Conservation (phyloP, 768 basidiomycete genomes). For the Mycena polygramma region DNA sequence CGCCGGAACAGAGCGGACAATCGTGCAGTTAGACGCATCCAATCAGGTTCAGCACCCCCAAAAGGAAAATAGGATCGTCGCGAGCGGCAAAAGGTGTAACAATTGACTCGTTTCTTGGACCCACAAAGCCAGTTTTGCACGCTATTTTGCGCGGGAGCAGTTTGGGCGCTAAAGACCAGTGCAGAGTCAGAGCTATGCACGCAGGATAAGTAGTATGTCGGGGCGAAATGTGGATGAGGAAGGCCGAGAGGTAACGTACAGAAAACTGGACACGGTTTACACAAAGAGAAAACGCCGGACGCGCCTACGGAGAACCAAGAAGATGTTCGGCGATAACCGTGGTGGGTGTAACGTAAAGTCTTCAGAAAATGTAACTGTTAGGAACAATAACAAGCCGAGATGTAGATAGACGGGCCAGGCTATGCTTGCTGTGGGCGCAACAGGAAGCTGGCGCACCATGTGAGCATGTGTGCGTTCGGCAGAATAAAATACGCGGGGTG, state of each 20-base stretch:
- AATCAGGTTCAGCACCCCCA: slow-evolving; percentile 6
- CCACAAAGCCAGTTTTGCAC: slow-evolving; percentile 20
- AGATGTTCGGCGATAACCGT: slow-evolving; percentile 11
- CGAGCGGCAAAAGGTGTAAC: neutral
- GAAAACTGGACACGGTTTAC: neutral
- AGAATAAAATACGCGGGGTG: no score
- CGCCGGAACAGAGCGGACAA: neutral
- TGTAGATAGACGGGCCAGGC: no score
- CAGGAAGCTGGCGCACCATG: no score
- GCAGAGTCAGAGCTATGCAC: neutral
- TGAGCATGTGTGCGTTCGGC: neutral
- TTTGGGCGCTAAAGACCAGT: neutral
- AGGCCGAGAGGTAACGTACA: neutral
- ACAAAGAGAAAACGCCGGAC: neutral
- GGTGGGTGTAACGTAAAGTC: no score
- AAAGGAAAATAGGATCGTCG: slow-evolving; percentile 6
- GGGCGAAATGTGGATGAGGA: neutral
- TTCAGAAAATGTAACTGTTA: no score
- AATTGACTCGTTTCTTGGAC: neutral
- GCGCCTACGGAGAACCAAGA: neutral
- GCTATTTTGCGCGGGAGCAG: no score
- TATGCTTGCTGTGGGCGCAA: no score
- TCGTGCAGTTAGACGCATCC: neutral
- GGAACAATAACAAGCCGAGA: no score
- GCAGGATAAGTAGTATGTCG: neutral